phyloP scores from a whole-genome alignment of 2,329 filamentous ascomycete genomes.

The Pyrenophora seminiperda region DNA sequence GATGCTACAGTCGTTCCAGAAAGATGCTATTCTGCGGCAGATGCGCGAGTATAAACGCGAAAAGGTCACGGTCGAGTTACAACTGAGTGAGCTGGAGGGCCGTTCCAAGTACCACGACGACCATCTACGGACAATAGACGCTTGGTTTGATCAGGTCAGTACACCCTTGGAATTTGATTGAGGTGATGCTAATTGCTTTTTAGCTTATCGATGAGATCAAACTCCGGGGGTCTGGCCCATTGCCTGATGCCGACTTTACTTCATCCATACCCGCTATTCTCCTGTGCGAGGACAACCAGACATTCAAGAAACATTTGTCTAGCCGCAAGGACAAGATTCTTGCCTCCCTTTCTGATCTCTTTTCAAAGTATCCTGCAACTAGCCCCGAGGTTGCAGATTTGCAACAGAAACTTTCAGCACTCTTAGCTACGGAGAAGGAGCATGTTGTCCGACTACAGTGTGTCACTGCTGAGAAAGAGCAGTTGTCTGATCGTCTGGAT shows the following conservation, averaged over 20 bases:
- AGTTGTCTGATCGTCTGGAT: constrained; percentile 84
- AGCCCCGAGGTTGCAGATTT: constrained; percentile 73
- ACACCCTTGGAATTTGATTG: constrained; percentile 11
- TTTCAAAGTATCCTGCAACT: constrained; percentile 57
- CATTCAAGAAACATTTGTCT: constrained; percentile 79
- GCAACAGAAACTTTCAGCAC: constrained; percentile 73
- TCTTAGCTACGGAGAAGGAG: constrained; percentile 82
- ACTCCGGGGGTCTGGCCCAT: constrained; percentile 48
- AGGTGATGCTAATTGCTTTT: constrained; percentile 33
- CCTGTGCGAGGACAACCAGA: constrained; percentile 60
- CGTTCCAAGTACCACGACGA: constrained; percentile 85
- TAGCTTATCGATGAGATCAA: constrained; percentile 57
- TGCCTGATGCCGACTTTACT: constrained; percentile 33
- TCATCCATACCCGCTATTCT: constrained; percentile 58
- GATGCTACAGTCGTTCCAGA: constrained; percentile 75
- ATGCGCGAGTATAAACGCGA: constrained; percentile 98
- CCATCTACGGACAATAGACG: constrained; percentile 86
- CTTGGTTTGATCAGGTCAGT: constrained; percentile 90
- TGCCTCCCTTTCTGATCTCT: constrained; percentile 71
- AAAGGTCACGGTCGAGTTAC: constrained; percentile 78
- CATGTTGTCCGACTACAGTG: constrained; percentile 77
- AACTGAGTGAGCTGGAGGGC: constrained; percentile 79
- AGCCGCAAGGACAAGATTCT: constrained; percentile 78
- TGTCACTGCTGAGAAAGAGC: constrained; percentile 77
- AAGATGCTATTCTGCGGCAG: constrained; percentile 94